Percentiles rank a stretch among this genome's conserved stretches.
Evolutionary conservation across 2,329 filamentous ascomycete species (phyloP).

Genomic region (Ophiostoma pallidulum): DNA sequence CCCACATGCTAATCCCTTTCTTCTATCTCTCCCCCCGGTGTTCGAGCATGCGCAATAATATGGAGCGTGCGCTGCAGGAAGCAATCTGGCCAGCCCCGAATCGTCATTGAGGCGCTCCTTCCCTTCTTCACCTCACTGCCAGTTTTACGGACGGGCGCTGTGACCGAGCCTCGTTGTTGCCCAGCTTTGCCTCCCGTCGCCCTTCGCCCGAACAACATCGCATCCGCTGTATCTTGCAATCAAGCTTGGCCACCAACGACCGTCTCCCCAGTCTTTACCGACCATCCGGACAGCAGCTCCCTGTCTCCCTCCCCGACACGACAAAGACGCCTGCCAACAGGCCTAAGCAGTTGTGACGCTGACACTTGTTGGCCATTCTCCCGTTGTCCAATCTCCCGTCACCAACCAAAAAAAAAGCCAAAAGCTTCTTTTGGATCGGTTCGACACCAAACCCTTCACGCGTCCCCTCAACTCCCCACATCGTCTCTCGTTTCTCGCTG

Average conservation of each 20-base stretch:
- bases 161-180: conserved; percentile 1
- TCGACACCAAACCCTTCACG: conserved; percentile 5
- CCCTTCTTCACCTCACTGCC: too few species aligned
- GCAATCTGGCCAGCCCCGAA: too few species aligned
- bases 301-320: too few species aligned
- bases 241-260: too few species aligned
- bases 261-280: background rate
- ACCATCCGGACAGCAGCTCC: background rate
- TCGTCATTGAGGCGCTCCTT: too few species aligned
- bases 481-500: conserved; percentile 2
- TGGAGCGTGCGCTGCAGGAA: too few species aligned
- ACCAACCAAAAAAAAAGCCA: background rate
- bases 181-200: conserved; percentile 4
- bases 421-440: background rate
- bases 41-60: background rate
- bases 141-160: too few species aligned
- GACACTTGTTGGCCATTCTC: background rate
- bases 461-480: background rate
- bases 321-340: too few species aligned
- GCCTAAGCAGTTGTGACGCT: background rate
- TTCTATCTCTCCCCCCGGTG: background rate
- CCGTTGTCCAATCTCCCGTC: background rate
- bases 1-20: background rate
- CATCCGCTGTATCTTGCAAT: too few species aligned
- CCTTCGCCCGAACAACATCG: background rate